Evolutionary conservation across 305 asterid genomes (phyloP).

Genomic region (Plantago coronopus): DNA sequence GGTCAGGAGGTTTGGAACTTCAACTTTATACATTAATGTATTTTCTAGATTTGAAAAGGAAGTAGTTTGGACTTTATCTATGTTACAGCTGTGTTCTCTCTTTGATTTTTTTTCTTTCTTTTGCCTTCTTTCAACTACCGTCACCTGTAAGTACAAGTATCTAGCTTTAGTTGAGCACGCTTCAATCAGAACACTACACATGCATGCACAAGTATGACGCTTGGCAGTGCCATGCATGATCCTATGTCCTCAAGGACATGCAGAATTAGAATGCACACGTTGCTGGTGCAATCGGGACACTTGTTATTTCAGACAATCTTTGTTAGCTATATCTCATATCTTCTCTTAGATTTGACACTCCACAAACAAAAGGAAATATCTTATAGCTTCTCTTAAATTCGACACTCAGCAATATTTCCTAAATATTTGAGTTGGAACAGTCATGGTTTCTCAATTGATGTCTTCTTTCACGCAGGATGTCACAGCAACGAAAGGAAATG

Average conservation of each 20-base stretch:
- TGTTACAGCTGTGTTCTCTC: too few relatives aligned
- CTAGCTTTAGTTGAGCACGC: background rate
- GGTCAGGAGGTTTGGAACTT: too few relatives aligned
- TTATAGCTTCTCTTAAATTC: background rate
- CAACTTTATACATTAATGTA: too few relatives aligned
- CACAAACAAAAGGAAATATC: background rate
- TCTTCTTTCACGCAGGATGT: constrained; percentile 38
- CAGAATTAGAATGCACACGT: background rate
- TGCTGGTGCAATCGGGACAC: constrained; percentile 6
- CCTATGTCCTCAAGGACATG: background rate
- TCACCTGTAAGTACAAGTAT: background rate
- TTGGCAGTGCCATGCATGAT: constrained; percentile 21
- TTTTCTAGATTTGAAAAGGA: too few relatives aligned
- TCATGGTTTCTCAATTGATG: background rate
- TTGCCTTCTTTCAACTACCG: background rate
- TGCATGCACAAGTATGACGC: constrained; percentile 14
- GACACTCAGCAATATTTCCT: too few relatives aligned
- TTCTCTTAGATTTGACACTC: too few relatives aligned
- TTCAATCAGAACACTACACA: background rate
- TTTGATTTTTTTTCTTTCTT: too few relatives aligned
- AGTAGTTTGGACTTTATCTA: too few relatives aligned
- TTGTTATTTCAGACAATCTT: background rate
- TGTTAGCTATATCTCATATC: background rate
- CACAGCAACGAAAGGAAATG: constrained; percentile 51
- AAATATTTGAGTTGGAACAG: too few relatives aligned